A percentile compares a stretch with the other conserved stretches of the same genome.
These are phyloP conservation scores for Malus hybrid DNA, from an alignment of 331 rosid species.

Conservation along the genomic window DNA sequence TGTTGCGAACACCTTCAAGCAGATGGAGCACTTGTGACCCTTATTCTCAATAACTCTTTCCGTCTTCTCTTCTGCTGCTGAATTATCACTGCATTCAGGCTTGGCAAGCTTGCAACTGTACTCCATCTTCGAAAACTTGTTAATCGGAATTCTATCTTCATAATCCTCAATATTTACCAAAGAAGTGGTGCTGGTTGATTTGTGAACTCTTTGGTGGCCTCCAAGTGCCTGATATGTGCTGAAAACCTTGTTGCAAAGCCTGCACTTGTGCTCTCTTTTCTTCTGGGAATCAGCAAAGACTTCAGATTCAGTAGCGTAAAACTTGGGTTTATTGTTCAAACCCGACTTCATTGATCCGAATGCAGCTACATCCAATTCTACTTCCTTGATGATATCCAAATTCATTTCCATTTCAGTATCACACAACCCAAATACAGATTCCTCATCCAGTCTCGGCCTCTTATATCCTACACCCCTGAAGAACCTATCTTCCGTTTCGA, in stretches of 20 bases:
- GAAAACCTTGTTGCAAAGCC: slow-evolving; percentile 28
- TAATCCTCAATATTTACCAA: neutral
- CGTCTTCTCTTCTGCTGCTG: slow-evolving; percentile 7
- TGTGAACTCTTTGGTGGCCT: slow-evolving; percentile 35
- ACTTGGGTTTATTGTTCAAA: slow-evolving; percentile 6
- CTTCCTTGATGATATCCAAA: neutral
- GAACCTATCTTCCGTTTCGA: neutral
- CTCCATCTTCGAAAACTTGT: neutral
- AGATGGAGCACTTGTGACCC: slow-evolving; percentile 27
- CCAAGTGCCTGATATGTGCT: slow-evolving; percentile 31
- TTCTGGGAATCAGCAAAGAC: neutral
- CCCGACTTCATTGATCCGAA: slow-evolving; percentile 5
- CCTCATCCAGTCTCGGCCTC: slow-evolving; percentile 15
- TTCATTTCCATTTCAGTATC: slow-evolving; percentile 3
- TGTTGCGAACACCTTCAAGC: slow-evolving; percentile 45
- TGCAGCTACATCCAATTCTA: neutral
- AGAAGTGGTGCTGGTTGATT: neutral
- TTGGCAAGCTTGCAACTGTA: neutral
- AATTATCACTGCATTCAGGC: neutral
- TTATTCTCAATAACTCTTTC: slow-evolving; percentile 12
- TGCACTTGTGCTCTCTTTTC: slow-evolving; percentile 29
- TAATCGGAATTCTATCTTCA: neutral
- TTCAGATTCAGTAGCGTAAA: slow-evolving; percentile 8
- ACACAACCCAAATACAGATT: neutral
- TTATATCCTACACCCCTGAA: neutral